Evolutionary conservation across 1,139 yeast species (phyloP).

Genomic region (Yamadazyma dushanensis): DNA sequence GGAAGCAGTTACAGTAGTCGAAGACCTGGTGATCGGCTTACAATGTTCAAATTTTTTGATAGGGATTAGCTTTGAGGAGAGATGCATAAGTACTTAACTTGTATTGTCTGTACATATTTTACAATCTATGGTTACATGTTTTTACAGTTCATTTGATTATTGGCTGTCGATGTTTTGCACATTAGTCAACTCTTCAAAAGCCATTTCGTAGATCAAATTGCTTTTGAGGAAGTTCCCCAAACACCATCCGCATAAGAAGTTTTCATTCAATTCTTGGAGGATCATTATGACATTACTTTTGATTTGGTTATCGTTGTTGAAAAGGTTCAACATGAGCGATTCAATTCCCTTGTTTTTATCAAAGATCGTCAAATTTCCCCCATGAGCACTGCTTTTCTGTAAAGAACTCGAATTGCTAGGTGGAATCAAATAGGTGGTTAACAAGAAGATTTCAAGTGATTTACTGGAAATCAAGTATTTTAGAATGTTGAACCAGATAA

Average conservation of each 20-base stretch:
- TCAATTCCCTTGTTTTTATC: slow-evolving; percentile 52
- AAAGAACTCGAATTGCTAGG: slow-evolving; percentile 44
- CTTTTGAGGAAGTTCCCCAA: slow-evolving; percentile 37
- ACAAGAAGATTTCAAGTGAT: slow-evolving; percentile 41
- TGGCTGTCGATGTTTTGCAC: slow-evolving; percentile 1
- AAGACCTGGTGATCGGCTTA: slow-evolving; percentile 46
- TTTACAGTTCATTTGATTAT: background rate
- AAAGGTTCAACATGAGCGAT: slow-evolving; percentile 35
- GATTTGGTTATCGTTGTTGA: slow-evolving; percentile 39
- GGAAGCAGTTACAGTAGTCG: slow-evolving; percentile 60
- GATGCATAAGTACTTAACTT: background rate
- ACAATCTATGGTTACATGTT: slow-evolving; percentile 2
- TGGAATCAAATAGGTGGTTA: slow-evolving; percentile 45
- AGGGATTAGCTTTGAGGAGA: slow-evolving; percentile 20
- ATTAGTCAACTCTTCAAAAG: slow-evolving; percentile 34
- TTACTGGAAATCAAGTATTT: slow-evolving; percentile 47
- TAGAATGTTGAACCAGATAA: slow-evolving; percentile 47
- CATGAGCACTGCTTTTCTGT: slow-evolving; percentile 40
- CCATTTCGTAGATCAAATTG: slow-evolving; percentile 44
- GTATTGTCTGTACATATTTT: slow-evolving; percentile 5
- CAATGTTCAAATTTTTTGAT: slow-evolving; percentile 33
- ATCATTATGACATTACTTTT: slow-evolving; percentile 46
- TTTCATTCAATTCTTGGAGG: slow-evolving; percentile 46
- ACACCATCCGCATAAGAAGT: slow-evolving; percentile 51
- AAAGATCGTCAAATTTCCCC: slow-evolving; percentile 44